A percentile compares a stretch with the other conserved stretches of the same genome.
Conservation (phyloP, 306 rosid genomes). For the Castanopsis chinensis region DNA sequence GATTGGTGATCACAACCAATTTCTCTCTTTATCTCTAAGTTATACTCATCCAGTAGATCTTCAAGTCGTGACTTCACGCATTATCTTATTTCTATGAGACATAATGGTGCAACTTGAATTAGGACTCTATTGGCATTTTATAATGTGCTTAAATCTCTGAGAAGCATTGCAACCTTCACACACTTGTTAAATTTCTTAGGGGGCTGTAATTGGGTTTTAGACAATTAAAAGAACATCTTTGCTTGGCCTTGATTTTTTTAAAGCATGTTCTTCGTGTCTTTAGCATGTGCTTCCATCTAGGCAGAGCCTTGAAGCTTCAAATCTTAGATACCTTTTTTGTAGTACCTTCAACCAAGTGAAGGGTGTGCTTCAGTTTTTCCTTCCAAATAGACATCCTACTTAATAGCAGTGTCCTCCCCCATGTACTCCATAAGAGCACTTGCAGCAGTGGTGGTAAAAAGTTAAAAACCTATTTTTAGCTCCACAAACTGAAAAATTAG, state of each 20-base stretch:
- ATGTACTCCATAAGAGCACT: too few species aligned
- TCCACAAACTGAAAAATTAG: too few species aligned
- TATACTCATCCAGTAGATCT: too few species aligned
- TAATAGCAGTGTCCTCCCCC: too few species aligned
- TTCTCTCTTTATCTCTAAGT: too few species aligned
- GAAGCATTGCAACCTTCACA: neutral
- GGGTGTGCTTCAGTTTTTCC: neutral
- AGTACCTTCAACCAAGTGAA: neutral
- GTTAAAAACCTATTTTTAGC: too few species aligned
- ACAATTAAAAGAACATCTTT: neutral
- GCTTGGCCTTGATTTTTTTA: neutral
- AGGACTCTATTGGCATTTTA: too few species aligned
- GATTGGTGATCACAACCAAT: neutral
- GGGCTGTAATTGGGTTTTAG: neutral
- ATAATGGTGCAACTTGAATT: too few species aligned
- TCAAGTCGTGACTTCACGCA: too few species aligned
- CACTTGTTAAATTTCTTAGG: neutral
- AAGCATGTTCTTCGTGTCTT: neutral
- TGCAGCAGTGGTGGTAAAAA: too few species aligned
- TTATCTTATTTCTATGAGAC: too few species aligned
- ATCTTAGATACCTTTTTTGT: neutral
- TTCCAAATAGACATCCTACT: too few species aligned
- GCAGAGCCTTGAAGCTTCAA: neutral
- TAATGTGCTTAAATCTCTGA: neutral
- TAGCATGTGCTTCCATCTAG: neutral